phyloP scores from a whole-genome alignment of 2,329 filamentous ascomycete species.

The Clarireedia monteithiana region DNA sequence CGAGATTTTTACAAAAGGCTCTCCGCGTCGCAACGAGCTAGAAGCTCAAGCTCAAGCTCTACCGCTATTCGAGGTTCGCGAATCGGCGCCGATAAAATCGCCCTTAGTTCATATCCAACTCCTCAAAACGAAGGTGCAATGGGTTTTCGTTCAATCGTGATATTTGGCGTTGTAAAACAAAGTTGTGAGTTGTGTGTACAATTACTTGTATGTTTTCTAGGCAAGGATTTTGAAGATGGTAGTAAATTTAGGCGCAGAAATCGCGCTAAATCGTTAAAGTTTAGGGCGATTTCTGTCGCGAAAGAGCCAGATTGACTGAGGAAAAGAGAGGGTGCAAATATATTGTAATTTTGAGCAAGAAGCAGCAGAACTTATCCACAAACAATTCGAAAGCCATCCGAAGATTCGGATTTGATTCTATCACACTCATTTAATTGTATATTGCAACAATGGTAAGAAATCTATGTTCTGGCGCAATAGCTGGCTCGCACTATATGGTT shows the following conservation, averaged over 20 bases:
- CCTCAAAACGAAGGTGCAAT: not conserved
- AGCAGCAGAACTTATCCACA: not conserved
- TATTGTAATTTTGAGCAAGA: not conserved
- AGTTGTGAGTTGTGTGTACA: not conserved
- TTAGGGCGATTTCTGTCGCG: not conserved
- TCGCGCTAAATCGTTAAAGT: conserved; percentile 12
- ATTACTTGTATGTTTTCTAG: not conserved
- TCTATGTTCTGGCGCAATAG: not conserved
- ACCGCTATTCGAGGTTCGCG: not conserved
- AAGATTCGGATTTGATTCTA: conserved; percentile 12
- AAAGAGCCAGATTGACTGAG: conserved; percentile 8
- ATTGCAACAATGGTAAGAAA: conserved; percentile 29
- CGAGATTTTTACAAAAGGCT: not conserved
- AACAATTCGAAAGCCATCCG: not conserved
- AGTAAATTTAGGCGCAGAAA: conserved; percentile 3
- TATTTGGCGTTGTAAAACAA: not conserved
- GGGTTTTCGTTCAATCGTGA: not conserved
- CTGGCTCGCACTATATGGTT: not conserved
- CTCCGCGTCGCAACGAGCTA: not conserved
- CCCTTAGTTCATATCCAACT: not conserved
- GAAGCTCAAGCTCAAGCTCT: not conserved
- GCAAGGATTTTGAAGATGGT: not conserved
- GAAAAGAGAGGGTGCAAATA: not conserved
- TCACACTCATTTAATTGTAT: conserved; percentile 23
- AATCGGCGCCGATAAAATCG: not conserved